Evolutionary conservation across 2,329 filamentous ascomycete species (phyloP), one percentile per base, ranked within the genome.

Genomic region (Trichophyton benhamiae): DNA sequence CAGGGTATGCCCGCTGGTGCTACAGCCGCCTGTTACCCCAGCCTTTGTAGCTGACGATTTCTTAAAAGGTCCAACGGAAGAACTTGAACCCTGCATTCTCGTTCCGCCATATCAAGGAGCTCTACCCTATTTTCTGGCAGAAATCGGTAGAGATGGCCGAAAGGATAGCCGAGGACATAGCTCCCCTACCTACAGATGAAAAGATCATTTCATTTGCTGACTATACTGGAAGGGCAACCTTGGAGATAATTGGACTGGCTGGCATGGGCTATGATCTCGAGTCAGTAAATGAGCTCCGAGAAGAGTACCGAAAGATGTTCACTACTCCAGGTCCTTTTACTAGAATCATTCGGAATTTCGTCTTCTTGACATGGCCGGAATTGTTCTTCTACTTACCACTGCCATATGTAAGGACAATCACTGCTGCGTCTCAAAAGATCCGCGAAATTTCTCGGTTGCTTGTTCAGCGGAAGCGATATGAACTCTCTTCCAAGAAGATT

Each of bases 91-190:
- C 90, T 0, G 88, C 89, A 1, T 96, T 96, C 72, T 81, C 85
- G n/a, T 95, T 89, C 69, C 83, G 90, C 22, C 88, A 95, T 68
- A 79, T 95, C 71, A 95, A 94, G 70, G 82, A 92, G 63, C 76
- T 96, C 13, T 94, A 95, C 67, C 87, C 89, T 0, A 76, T 87
- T 4, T 95, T 96, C 73, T 96, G 90, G 90, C 68, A 75, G 20
- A 95, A 95, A 74, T 82, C 86, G 0, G 73, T 81, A 6, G 86
- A 92, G 70, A 82, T 86, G 67, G 83, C 85, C 4, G 73, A 81
- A 20, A 80, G 81, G 58, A 85, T 95, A 61, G 75, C 66, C 69
- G 72, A 65, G 69, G 79, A 67, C 63, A 62, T 74, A 68, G 67
- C 77, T 72, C 61, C 68, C 65, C 25, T 64, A 62, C 3, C 71